Evolutionary conservation across 2,329 filamentous ascomycete genomes (phyloP), one percentile per base, ranked within the genome.

Genomic region (Dactylellina drechsleri): DNA sequence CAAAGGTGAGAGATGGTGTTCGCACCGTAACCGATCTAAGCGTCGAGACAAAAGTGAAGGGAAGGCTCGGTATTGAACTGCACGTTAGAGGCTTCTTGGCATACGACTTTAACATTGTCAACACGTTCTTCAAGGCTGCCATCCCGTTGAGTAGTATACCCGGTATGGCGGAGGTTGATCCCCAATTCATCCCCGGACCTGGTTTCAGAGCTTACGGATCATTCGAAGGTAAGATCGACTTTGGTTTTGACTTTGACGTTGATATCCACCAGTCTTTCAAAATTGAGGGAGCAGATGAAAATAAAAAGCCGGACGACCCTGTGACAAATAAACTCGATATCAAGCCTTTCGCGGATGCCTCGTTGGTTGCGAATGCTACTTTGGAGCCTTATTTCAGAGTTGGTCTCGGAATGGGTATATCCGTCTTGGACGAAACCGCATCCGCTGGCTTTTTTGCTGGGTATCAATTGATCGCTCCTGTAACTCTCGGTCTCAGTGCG

Each of bases 311-410:
- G 1, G 56, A 47, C 8, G 16, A 47, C 6, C 40, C 56, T 1
- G 23, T 26, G 1, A 7, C 5, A 15, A 60, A 47, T 47, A 47
- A 47, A 47, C 43, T 60, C 15, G 56, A 60, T 26, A 45, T 60
- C n/a, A 60, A 45, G 36, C 56, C 56, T 16, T 60, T 60, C 43
- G 56, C 56, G n/a, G 56, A 60, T 60, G 56, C 18, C n/a, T 20
- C 56, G 7, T 2, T 60, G 10, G 15, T 45, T 28, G 56, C n/a
- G 16, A 47, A 23, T 26, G 56, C 36, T 28, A 40, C 23, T 20
- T n/a, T 60, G 7, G 56, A 60, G 56, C 56, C 56, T 16, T 60
- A 47, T 47, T 60, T 60, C 40, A 16, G 56, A 20, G 13, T 60
- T n/a, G 56, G 56, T 23, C 18, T 60, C 18, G 56, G 56, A 7